These are phyloP conservation scores for Phytophthora pisi DNA, from an alignment of 352 stramenopile genomes.

Conservation along the genomic window DNA sequence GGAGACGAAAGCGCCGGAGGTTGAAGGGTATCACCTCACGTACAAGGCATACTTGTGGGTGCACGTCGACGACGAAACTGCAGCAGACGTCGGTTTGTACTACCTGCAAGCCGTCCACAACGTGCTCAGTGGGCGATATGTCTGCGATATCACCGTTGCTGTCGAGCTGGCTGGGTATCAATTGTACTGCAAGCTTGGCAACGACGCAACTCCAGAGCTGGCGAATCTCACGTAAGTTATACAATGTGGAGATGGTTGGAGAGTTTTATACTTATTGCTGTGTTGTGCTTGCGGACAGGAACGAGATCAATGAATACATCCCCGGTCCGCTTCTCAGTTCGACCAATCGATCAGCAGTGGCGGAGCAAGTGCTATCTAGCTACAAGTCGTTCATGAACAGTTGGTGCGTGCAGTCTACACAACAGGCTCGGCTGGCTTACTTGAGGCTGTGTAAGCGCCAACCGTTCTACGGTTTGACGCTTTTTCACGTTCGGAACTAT, in stretches of 20 bases:
- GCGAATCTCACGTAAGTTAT: slow-evolving; percentile 29
- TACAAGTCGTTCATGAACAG: slow-evolving; percentile 43
- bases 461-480: slow-evolving; percentile 75
- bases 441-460: slow-evolving; percentile 65
- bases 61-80: slow-evolving; percentile 63
- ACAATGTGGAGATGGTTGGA: background rate
- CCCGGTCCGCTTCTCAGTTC: slow-evolving; percentile 45
- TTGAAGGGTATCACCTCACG: slow-evolving; percentile 44
- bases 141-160: slow-evolving; percentile 59
- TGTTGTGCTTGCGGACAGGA: slow-evolving; percentile 16
- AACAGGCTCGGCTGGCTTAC: slow-evolving; percentile 52
- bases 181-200: slow-evolving; percentile 57
- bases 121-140: slow-evolving; percentile 55
- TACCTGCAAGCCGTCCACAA: slow-evolving; percentile 83
- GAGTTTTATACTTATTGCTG: background rate
- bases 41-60: slow-evolving; percentile 85
- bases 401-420: slow-evolving; percentile 39
- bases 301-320: slow-evolving; percentile 41
- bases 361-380: slow-evolving; percentile 39
- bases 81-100: slow-evolving; percentile 58
- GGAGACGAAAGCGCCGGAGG: background rate
- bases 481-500: slow-evolving; percentile 68
- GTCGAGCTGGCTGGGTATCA: slow-evolving; percentile 71
- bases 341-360: slow-evolving; percentile 47
- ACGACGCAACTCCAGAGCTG: slow-evolving; percentile 11